A percentile compares a stretch with the other conserved stretches of the same genome.
Evolutionary conservation across 1,284 basidiomycete genomes (phyloP).

Genomic region (Mycosarcoma maydis): DNA sequence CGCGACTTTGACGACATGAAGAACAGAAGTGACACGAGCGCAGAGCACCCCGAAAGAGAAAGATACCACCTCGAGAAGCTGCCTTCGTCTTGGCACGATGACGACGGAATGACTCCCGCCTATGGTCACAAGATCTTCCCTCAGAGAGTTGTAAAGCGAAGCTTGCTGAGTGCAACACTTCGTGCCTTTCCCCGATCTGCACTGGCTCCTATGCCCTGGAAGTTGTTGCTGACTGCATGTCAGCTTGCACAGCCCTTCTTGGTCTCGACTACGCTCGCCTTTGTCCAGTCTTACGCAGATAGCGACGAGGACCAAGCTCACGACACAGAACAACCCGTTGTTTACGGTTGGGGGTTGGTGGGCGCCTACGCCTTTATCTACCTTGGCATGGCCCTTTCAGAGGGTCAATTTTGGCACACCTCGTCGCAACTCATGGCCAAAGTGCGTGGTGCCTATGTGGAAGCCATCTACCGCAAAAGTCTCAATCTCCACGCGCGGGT

Average conservation of each 20-base stretch:
- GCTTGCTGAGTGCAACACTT: constrained; percentile 40
- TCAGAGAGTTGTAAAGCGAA: constrained; percentile 6
- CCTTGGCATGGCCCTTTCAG: constrained; percentile 41
- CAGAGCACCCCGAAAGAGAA: too few species aligned
- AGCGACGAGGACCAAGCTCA: constrained; percentile 10
- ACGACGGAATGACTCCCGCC: too few species aligned
- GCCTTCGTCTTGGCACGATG: too few species aligned
- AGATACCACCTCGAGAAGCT: too few species aligned
- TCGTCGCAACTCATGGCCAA: constrained; percentile 47
- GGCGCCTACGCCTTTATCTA: constrained; percentile 60
- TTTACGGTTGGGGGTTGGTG: constrained; percentile 59
- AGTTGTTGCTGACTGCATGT: constrained; percentile 36
- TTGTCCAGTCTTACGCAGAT: constrained; percentile 45
- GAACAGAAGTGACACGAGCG: too few species aligned
- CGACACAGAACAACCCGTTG: constrained; percentile 36
- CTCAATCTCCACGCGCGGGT: constrained; percentile 50
- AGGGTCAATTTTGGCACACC: constrained; percentile 48
- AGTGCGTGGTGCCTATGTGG: constrained; percentile 54
- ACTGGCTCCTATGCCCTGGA: constrained; percentile 50
- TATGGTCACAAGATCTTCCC: constrained; percentile 18
- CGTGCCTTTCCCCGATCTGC: constrained; percentile 41
- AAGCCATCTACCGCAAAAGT: constrained; percentile 58
- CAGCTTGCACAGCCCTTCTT: constrained; percentile 54
- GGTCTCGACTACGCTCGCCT: constrained; percentile 52
- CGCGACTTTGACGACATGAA: too few species aligned